Percentiles rank a stretch among this genome's conserved stretches.
phyloP scores from a whole-genome alignment of 345 rosid species.

The Gossypium ekmanianum region DNA sequence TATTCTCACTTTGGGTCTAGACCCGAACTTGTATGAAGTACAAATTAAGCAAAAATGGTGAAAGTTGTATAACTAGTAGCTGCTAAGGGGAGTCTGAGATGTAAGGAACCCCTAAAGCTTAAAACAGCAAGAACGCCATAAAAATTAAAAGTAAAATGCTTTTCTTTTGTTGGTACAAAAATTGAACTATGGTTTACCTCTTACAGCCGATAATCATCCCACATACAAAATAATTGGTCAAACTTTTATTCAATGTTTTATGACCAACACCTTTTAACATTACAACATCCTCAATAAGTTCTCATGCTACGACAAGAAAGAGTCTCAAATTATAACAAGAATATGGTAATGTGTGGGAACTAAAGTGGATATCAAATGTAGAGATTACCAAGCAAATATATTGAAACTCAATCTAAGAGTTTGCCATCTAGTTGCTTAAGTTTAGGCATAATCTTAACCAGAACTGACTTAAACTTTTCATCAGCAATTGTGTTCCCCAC shows the following conservation, averaged over 20 bases:
- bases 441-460: conserved; percentile 52
- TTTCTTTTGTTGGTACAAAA: neutral
- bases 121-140: no score
- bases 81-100: no score
- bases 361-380: neutral
- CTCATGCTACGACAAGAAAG: conserved; percentile 9
- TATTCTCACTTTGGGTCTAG: no score
- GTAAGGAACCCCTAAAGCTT: no score
- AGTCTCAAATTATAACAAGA: conserved; percentile 1
- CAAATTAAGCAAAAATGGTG: no score
- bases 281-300: neutral
- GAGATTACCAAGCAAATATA: no score
- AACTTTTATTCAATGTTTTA: neutral
- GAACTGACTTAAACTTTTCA: conserved; percentile 52
- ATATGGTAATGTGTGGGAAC: neutral
- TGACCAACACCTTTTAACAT: neutral
- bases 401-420: conserved; percentile 22
- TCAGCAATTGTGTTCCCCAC: conserved; percentile 56
- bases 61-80: no score
- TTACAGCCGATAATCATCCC: neutral
- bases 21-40: no score
- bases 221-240: neutral
- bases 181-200: neutral
- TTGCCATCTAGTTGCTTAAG: conserved; percentile 66
- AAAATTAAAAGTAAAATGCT: neutral